Evolutionary conservation across 1,284 basidiomycete genomes (phyloP).

Genomic region (Grifola frondosa): DNA sequence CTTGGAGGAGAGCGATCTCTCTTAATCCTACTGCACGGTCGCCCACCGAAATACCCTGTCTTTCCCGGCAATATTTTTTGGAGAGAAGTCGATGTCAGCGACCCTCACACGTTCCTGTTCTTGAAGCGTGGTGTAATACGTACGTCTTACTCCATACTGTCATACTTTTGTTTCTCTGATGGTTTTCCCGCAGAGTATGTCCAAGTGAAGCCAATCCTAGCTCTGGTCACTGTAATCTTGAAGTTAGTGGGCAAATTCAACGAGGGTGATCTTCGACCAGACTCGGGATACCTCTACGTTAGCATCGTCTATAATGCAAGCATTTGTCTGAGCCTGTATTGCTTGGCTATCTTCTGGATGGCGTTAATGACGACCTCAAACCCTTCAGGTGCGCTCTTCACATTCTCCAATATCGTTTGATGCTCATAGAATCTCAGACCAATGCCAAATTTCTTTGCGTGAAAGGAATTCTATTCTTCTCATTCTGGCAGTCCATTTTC

Average conservation of each 20-base stretch:
- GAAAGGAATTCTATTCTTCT: constrained; percentile 97
- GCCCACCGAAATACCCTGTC: constrained; percentile 83
- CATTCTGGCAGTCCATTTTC: constrained; percentile 93
- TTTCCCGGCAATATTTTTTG: constrained; percentile 83
- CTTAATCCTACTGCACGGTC: constrained; percentile 87
- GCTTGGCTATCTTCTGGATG: constrained; percentile 94
- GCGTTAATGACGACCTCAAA: constrained; percentile 81
- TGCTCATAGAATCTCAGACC: constrained; percentile 43
- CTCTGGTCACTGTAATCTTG: constrained; percentile 80
- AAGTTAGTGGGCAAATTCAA: constrained; percentile 88
- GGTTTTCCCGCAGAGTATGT: constrained; percentile 83
- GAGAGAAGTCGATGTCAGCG: constrained; percentile 83
- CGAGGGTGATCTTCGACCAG: constrained; percentile 82
- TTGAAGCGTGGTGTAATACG: constrained; percentile 94
- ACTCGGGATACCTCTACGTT: constrained; percentile 92
- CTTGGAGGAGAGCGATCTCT: constrained; percentile 93
- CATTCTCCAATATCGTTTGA: constrained; percentile 1
- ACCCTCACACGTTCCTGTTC: constrained; percentile 92
- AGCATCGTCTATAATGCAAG: constrained; percentile 79
- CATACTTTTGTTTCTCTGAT: too few relatives aligned
- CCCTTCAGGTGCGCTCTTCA: constrained; percentile 73
- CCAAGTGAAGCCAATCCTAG: constrained; percentile 92
- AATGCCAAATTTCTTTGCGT: constrained; percentile 94
- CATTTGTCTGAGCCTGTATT: constrained; percentile 79
- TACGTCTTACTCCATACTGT: too few relatives aligned